Base-by-base conservation (phyloP, 2,329 filamentous ascomycete genomes). In the Penicillium sp. region DNA sequence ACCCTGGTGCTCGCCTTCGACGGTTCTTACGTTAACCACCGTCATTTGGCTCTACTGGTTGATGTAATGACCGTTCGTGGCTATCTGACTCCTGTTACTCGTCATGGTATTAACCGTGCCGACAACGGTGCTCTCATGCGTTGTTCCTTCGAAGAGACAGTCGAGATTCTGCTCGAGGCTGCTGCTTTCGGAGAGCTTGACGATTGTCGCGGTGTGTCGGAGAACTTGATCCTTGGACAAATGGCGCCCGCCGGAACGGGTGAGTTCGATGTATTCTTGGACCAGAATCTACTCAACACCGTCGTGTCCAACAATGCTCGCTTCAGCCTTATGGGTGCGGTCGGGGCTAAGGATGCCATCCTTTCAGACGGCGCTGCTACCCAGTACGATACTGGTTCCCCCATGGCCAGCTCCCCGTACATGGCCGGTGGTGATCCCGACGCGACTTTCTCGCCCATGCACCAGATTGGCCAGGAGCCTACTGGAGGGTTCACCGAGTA, bases 21-120 rank as follows among this genome's bases (percentile, higher is more conserved):
- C 71, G 95, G 95, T 83, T 97, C 94, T 13, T 99, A 99, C 73
- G 94, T 99, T 82, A 99, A 99, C 74, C 91, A 97, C 77, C 91
- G 94, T 68, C 94, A 99, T 79, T 86, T 99, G 79, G 90, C 92
- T 44, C 84, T 99, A 34, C 82, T 99, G 49, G 91, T 95, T 61
- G 94, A 99, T 77, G 91, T 99, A 60, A 99, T 99, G 94, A 97
- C 92, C 27, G 91, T 95, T 67, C 85, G 94, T 67, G 94, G 94
- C 62, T 88, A 89, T 66, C 87, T 99, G 67, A 96, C 96, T 74
- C 93, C 94, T 13, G 93, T 99, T 60, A 99, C 94, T 52, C 90
- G 94, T 76, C 94, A 99, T 71, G 94, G 94, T 77, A 99, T 99
- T 79, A 99, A 99, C 79, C 87, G 94, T 67, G 91, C 93, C 26